Base-by-base conservation (phyloP, 495 filamentous ascomycete species). In the Annulohypoxylon moriforme region DNA sequence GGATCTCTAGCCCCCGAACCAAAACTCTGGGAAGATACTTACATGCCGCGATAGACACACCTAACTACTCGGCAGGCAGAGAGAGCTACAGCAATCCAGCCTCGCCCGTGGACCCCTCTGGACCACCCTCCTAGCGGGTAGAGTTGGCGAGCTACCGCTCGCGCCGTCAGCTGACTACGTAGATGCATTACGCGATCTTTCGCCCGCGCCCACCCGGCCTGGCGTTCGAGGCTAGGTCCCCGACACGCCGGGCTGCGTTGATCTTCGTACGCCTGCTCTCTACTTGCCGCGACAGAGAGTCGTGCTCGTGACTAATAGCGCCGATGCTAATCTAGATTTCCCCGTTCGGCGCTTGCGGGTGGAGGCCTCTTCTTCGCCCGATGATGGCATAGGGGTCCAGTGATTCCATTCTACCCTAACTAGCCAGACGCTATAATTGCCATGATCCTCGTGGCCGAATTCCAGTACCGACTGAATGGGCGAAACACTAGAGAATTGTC, bases 131-230 rank as follows among this genome's bases (percentile, higher is more conserved):
- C n/a, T 38, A 55, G 55, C 61, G 46, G 14, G 20, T 3, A 66
- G 47, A 68, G 60, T 53, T 62, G 4, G 24, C 56, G 31, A 20
- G 53, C 47, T 60, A 49, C 56, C 33, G 10, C 38, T 27, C 65
- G 65, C 65, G 60, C 65, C 60, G 49, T 68, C 40, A 69, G 70
- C 70, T 65, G 66, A 73, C 65, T 73, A 73, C 70, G 70, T 73
- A 73, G 27, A 53, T 22, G 65, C 13, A 65, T 73, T 73, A 72
- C 65, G 69, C 53, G 64, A 68, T 68, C 46, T 27, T 14, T 14
- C 11, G 29, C 10, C 52, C 57, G 29, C 38, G 25, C 50, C 42
- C 38, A 24, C 14, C 63, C 14, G 24, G 4, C 46, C 52, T 14
- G 18, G 29, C 55, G 27, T 60, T 53, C 44, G 5, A 3, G 5